phyloP scores from a whole-genome alignment of 2,329 filamentous ascomycete species.

The Colletotrichum magnum region DNA sequence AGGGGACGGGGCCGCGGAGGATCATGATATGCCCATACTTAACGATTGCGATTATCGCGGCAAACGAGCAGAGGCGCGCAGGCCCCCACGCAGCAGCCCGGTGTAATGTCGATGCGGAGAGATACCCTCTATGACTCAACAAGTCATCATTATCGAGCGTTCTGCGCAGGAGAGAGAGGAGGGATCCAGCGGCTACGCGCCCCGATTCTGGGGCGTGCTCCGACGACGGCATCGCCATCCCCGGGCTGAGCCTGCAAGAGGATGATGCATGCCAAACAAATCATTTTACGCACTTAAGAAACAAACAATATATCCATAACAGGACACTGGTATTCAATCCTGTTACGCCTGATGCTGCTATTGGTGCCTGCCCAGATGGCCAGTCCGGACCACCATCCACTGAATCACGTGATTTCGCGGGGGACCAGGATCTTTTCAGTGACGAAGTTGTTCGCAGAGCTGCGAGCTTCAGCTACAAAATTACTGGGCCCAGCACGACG shows the following conservation, averaged over 20 bases:
- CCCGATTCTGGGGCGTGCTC: neutral
- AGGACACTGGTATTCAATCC: neutral
- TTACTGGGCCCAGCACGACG: neutral
- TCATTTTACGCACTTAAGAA: conserved; percentile 28
- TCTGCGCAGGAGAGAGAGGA: conserved; percentile 4
- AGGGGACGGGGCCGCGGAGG: conserved; percentile 37
- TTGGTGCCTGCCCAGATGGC: neutral
- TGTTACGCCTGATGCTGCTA: neutral
- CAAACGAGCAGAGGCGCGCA: neutral
- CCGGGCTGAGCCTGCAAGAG: neutral
- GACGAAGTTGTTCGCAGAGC: conserved; percentile 14
- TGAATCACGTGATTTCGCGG: conserved; percentile 25
- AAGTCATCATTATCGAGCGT: neutral
- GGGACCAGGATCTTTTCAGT: conserved; percentile 11
- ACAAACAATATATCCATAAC: conserved; percentile 12
- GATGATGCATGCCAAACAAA: conserved; percentile 15
- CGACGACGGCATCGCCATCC: neutral
- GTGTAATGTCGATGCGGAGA: conserved; percentile 1
- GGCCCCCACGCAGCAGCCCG: neutral
- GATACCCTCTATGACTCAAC: neutral
- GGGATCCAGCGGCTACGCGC: neutral
- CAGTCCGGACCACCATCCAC: neutral
- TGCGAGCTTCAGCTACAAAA: conserved; percentile 4
- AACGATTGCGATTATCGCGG: conserved; percentile 10
- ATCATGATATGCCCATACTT: conserved; percentile 14